These are phyloP conservation scores for Penicillium crystallinum DNA, from an alignment of 495 filamentous ascomycete species.

Conservation along the genomic window DNA sequence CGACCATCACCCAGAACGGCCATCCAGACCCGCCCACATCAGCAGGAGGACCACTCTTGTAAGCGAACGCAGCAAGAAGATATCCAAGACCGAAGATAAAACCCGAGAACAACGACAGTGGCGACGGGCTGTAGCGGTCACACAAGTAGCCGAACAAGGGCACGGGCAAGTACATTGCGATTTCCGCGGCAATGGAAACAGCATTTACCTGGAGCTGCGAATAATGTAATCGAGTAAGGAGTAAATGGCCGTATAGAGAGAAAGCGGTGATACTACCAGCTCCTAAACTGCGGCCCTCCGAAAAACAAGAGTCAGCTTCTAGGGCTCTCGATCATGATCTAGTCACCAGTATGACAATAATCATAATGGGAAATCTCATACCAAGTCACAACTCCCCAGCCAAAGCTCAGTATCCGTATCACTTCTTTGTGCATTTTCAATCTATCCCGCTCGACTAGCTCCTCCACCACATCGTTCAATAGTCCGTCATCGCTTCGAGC, in stretches of 20 bases:
- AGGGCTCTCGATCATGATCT: not conserved
- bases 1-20: conserved; percentile 76
- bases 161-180: conserved; percentile 85
- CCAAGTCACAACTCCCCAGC: conserved; percentile 57
- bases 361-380: conserved; percentile 17
- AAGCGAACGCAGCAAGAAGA: conserved; percentile 73
- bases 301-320: conserved; percentile 5
- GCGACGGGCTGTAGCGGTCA: conserved; percentile 76
- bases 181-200: conserved; percentile 74
- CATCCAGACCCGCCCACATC: conserved; percentile 55
- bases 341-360: not conserved
- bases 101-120: conserved; percentile 65
- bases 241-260: conserved; percentile 84
- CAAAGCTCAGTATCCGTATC: conserved; percentile 52
- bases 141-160: conserved; percentile 86
- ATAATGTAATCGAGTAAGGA: conserved; percentile 79
- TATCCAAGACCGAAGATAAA: conserved; percentile 77
- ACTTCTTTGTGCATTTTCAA: conserved; percentile 47
- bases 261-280: conserved; percentile 83
- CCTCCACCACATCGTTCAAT: conserved; percentile 55
- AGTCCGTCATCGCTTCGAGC: conserved; percentile 48
- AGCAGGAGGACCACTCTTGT: conserved; percentile 55
- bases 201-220: conserved; percentile 87
- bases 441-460: conserved; percentile 54
- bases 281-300: conserved; percentile 57